Percentiles rank a stretch among this genome's conserved stretches.
phyloP scores from a whole-genome alignment of 495 filamentous ascomycete genomes.

The Aspergillus heteromorphus region DNA sequence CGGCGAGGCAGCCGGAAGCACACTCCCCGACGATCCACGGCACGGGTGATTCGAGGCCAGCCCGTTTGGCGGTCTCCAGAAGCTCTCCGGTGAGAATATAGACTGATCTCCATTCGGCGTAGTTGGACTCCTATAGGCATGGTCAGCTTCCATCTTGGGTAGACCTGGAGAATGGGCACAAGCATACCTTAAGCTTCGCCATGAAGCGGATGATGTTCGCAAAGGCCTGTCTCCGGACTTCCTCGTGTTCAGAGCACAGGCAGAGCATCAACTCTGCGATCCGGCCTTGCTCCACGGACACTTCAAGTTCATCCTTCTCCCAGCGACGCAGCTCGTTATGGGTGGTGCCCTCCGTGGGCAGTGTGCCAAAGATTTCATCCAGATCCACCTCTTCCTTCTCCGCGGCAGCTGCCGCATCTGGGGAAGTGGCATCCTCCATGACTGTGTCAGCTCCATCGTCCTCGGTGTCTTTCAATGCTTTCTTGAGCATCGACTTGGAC shows the following conservation, averaged over 20 bases:
- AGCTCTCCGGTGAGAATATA: conserved; percentile 73
- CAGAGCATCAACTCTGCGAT: conserved; percentile 63
- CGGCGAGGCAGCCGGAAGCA: conserved; percentile 59
- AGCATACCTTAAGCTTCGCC: conserved; percentile 52
- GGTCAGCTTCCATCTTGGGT: conserved; percentile 8
- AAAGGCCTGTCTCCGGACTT: conserved; percentile 73
- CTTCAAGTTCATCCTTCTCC: conserved; percentile 66
- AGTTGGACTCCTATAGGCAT: conserved; percentile 49
- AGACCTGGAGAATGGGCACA: background rate
- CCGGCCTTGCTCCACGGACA: conserved; percentile 67
- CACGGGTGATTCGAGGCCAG: conserved; percentile 53
- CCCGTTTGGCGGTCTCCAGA: conserved; percentile 59
- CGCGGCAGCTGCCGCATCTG: conserved; percentile 4
- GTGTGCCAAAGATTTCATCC: conserved; percentile 35
- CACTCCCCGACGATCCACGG: conserved; percentile 71
- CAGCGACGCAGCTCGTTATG: conserved; percentile 52
- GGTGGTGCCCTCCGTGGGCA: conserved; percentile 37
- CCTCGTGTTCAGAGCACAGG: conserved; percentile 65
- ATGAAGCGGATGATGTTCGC: conserved; percentile 59
- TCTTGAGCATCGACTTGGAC: conserved; percentile 34
- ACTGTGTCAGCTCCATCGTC: conserved; percentile 15
- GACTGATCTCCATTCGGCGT: conserved; percentile 69
- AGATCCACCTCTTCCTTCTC: conserved; percentile 25
- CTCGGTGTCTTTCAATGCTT: conserved; percentile 33
- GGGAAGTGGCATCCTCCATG: conserved; percentile 19